phyloP scores from a whole-genome alignment of 306 rosid genomes.

The Albizia julibrissin region DNA sequence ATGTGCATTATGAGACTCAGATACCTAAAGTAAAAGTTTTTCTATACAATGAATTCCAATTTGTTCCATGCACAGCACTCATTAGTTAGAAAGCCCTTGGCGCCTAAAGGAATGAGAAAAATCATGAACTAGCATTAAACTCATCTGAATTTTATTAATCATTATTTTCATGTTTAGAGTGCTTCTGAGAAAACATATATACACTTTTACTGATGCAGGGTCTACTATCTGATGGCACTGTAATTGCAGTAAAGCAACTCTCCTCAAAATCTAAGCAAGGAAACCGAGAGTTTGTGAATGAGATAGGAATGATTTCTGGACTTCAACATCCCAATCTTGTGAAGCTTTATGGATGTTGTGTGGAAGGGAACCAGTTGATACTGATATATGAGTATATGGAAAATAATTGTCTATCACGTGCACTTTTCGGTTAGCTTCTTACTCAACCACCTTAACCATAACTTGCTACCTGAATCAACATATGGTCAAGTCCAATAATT shows the following conservation, averaged over 20 bases:
- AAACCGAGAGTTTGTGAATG: conserved; percentile 92
- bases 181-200: conserved; percentile 6
- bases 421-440: conserved; percentile 76
- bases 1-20: background rate
- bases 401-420: conserved; percentile 84
- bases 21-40: background rate
- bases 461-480: conserved; percentile 18
- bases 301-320: conserved; percentile 94
- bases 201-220: conserved; percentile 61
- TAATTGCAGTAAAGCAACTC: conserved; percentile 90
- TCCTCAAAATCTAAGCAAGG: conserved; percentile 97
- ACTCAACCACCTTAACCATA: conserved; percentile 12
- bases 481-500: conserved; percentile 12
- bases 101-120: conserved; percentile 9
- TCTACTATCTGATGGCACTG: conserved; percentile 72
- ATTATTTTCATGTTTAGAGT: conserved; percentile 14
- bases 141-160: background rate
- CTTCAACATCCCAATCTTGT: conserved; percentile 95
- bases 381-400: conserved; percentile 92
- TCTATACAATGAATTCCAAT: background rate
- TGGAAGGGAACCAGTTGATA: conserved; percentile 83
- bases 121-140: background rate
- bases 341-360: conserved; percentile 90
- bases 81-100: conserved; percentile 10
- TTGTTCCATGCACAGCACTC: background rate